phyloP scores from a whole-genome alignment of 1,284 basidiomycete genomes.

The Leccinum subrobustum region DNA sequence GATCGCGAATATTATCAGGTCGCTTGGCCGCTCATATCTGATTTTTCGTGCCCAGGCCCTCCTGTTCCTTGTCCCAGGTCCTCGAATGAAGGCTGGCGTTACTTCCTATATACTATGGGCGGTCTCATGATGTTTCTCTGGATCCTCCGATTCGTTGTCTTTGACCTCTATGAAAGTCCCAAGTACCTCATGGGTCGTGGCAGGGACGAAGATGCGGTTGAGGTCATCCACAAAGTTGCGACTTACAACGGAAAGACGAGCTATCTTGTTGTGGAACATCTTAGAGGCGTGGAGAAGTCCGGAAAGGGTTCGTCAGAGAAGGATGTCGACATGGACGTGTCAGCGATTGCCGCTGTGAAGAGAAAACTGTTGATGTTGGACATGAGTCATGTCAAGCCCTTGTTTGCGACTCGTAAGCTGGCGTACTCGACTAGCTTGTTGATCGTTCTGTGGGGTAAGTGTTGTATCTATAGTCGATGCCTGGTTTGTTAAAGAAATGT shows the following conservation, averaged over 20 bases:
- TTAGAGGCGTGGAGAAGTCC: constrained; percentile 35
- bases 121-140: constrained; percentile 64
- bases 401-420: constrained; percentile 64
- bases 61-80: constrained; percentile 41
- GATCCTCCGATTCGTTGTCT: constrained; percentile 68
- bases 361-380: constrained; percentile 48
- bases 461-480: not conserved
- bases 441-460: constrained; percentile 59
- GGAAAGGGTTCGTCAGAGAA: constrained; percentile 12
- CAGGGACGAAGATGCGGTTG: constrained; percentile 68
- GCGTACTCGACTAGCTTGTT: constrained; percentile 62
- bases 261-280: constrained; percentile 48
- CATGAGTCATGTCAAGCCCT: constrained; percentile 45
- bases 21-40: constrained; percentile 65
- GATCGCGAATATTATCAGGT: constrained; percentile 35
- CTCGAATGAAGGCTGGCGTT: constrained; percentile 73
- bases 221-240: constrained; percentile 67
- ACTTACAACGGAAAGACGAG: constrained; percentile 58
- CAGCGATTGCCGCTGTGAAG: constrained; percentile 38
- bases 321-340: constrained; percentile 33
- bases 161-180: constrained; percentile 74
- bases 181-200: constrained; percentile 76
- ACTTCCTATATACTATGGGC: constrained; percentile 62
- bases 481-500: not conserved
- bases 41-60: constrained; percentile 54